A percentile compares a stretch with the other conserved stretches of the same genome.
Conservation (phyloP, 192 early-diverging fungal genomes). For the Coemansia sp. region DNA sequence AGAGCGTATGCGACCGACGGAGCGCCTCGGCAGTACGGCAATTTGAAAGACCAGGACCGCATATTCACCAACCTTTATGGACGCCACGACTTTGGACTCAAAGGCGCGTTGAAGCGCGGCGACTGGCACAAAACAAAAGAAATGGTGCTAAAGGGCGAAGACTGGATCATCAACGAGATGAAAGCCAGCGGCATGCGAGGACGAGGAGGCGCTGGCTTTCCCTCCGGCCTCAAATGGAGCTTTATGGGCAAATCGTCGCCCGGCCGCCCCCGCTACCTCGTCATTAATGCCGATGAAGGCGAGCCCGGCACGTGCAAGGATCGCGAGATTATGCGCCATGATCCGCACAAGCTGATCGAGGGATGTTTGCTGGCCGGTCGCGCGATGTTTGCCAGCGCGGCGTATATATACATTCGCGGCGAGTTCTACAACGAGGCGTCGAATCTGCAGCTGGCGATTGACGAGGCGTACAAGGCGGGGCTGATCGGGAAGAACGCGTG, state of each 20-base stretch:
- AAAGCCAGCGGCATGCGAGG: slow-evolving; percentile 91
- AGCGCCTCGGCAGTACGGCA: slow-evolving; percentile 57
- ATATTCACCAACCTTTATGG: slow-evolving; percentile 98
- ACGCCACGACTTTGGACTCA: slow-evolving; percentile 84
- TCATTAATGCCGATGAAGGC: slow-evolving; percentile 98
- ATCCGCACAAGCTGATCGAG: slow-evolving; percentile 96
- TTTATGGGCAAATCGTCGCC: slow-evolving; percentile 97
- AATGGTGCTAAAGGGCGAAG: slow-evolving; percentile 90
- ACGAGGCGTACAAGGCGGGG: slow-evolving; percentile 96
- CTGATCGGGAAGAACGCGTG: slow-evolving; percentile 99
- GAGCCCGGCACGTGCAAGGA: slow-evolving; percentile 99
- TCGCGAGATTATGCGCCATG: slow-evolving; percentile 91
- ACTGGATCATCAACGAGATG: slow-evolving; percentile 98
- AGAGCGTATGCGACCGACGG: slow-evolving; percentile 40
- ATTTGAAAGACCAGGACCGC: slow-evolving; percentile 86
- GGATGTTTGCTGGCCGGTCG: slow-evolving; percentile 94
- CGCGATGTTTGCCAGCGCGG: slow-evolving; percentile 95
- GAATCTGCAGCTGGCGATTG: slow-evolving; percentile 89
- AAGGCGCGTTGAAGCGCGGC: slow-evolving; percentile 90
- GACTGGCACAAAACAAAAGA: slow-evolving; percentile 99
- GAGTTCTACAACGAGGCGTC: slow-evolving; percentile 97
- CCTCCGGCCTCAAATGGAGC: slow-evolving; percentile 97
- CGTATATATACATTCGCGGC: slow-evolving; percentile 97
- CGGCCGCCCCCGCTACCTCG: slow-evolving; percentile 88
- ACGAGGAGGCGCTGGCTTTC: slow-evolving; percentile 97